These are phyloP conservation scores for Colletotrichum cereale DNA, from an alignment of 2,329 filamentous ascomycete species.

Conservation along the genomic window DNA sequence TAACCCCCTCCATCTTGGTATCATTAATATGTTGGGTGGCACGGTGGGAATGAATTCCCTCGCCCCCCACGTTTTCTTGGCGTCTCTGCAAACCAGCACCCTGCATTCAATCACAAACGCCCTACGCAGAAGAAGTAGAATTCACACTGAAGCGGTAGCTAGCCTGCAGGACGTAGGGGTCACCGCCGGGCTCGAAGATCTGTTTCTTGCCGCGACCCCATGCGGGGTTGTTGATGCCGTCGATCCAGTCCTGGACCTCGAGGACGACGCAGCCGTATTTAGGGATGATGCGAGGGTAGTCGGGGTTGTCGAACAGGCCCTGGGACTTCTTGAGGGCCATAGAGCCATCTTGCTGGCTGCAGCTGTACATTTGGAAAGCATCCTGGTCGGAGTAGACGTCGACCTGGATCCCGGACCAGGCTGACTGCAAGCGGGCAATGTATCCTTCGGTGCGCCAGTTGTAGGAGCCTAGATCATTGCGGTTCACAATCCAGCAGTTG, in stretches of 20 bases:
- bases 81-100: not conserved
- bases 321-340: conserved; percentile 78
- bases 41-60: not conserved
- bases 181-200: conserved; percentile 69
- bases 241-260: conserved; percentile 94
- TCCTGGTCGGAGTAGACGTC: conserved; percentile 87
- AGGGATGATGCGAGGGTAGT: conserved; percentile 72
- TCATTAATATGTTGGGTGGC: conserved; percentile 26
- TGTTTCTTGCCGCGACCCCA: conserved; percentile 79
- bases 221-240: conserved; percentile 90
- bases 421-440: conserved; percentile 76
- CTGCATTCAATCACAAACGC: not conserved
- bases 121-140: conserved; percentile 34
- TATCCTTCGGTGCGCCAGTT: conserved; percentile 73
- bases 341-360: conserved; percentile 80
- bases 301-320: conserved; percentile 67
- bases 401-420: conserved; percentile 85
- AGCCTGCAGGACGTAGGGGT: conserved; percentile 72
- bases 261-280: conserved; percentile 90
- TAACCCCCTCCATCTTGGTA: conserved; percentile 1
- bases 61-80: not conserved
- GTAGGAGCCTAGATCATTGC: conserved; percentile 66
- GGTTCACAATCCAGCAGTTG: conserved; percentile 78
- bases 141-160: conserved; percentile 71
- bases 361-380: conserved; percentile 90